Evolutionary conservation across 176 grass and related monocot genomes (phyloP).

Genomic region (Guadua angustifolia): DNA sequence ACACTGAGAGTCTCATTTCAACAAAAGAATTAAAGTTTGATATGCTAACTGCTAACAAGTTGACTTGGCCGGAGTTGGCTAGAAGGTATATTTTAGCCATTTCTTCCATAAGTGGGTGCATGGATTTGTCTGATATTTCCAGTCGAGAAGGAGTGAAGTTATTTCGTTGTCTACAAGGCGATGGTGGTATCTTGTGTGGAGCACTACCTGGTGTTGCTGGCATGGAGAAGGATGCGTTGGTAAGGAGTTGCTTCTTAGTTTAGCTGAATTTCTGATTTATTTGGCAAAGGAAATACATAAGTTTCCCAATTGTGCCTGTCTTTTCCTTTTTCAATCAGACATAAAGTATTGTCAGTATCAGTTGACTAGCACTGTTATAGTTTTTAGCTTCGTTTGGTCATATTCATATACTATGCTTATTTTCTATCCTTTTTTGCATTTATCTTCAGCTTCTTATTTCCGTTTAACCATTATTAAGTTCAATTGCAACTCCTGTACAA

Average conservation of each 20-base stretch:
- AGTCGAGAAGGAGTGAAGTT: conserved; percentile 90
- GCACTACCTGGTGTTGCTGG: conserved; percentile 81
- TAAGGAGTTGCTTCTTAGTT: conserved; percentile 54
- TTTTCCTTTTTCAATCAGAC: conserved; percentile 14
- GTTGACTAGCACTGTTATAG: not conserved
- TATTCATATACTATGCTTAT: conserved; percentile 6
- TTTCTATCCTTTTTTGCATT: conserved; percentile 27
- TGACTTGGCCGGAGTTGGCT: conserved; percentile 95
- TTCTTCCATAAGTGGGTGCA: conserved; percentile 63
- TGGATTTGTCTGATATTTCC: conserved; percentile 87
- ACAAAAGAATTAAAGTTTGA: conserved; percentile 80
- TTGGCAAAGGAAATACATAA: conserved; percentile 5
- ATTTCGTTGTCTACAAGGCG: conserved; percentile 89
- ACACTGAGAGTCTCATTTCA: conserved; percentile 60
- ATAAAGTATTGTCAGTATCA: not conserved
- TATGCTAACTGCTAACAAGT: conserved; percentile 78
- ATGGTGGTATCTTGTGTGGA: conserved; percentile 90
- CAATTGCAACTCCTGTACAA: not conserved
- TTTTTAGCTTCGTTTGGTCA: conserved; percentile 26
- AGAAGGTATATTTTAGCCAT: conserved; percentile 89
- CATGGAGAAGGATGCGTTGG: conserved; percentile 95
- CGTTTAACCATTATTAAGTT: conserved; percentile 18
- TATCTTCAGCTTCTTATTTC: conserved; percentile 4
- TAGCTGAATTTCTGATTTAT: conserved; percentile 31
- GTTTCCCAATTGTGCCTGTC: not conserved